Evolutionary conservation across 768 basidiomycete species (phyloP).

Genomic region (Russula sp.): DNA sequence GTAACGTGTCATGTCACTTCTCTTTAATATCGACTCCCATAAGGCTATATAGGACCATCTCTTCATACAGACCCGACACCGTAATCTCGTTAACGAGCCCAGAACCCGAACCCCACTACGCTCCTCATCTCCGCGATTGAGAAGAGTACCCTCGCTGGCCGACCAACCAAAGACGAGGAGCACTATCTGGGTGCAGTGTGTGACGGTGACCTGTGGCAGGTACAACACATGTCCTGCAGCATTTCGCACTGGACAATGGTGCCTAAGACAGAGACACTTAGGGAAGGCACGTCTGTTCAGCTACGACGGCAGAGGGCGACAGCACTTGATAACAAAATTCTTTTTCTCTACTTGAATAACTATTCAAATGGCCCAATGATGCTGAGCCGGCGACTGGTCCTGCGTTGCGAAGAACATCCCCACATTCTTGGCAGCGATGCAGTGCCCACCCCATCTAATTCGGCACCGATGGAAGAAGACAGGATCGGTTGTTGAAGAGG

Average conservation of each 20-base stretch:
- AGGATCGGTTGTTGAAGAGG: conserved; percentile 26
- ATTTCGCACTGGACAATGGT: conserved; percentile 57
- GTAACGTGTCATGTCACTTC: conserved; percentile 43
- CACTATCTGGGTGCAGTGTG: conserved; percentile 8
- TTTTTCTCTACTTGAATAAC: not conserved
- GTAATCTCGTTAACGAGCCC: conserved; percentile 62
- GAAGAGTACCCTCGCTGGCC: conserved; percentile 33
- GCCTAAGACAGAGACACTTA: conserved; percentile 36
- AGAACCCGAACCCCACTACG: conserved; percentile 54
- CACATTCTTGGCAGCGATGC: not conserved
- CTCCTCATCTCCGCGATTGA: conserved; percentile 52
- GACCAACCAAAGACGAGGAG: conserved; percentile 7
- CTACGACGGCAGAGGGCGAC: conserved; percentile 24
- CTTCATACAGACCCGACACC: conserved; percentile 47
- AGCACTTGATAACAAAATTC: not conserved
- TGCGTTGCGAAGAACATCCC: not conserved
- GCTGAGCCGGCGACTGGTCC: no score
- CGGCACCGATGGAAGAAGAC: not conserved
- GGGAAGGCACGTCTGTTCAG: conserved; percentile 45
- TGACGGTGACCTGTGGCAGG: conserved; percentile 3
- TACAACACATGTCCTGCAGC: conserved; percentile 52
- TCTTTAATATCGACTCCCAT: not conserved
- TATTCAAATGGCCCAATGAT: conserved; percentile 7
- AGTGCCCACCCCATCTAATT: not conserved
- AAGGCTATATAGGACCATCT: not conserved